These are phyloP conservation scores for Fusarium bulbicola DNA, from an alignment of 2,329 filamentous ascomycete species.

Conservation along the genomic window DNA sequence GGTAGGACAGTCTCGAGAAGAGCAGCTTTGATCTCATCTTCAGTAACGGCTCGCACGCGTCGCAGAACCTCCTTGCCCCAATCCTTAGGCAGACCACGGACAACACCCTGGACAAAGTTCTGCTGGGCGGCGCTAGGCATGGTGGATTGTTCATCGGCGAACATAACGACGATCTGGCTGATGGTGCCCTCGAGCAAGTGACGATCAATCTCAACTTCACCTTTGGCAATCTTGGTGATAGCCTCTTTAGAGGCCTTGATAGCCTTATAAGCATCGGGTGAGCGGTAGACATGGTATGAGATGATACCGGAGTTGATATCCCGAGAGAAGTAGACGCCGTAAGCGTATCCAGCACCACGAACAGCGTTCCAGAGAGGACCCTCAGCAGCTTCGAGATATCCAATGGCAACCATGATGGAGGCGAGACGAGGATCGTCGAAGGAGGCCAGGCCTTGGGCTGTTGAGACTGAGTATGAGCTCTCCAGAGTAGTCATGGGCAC, in stretches of 20 bases:
- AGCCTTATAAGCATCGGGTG: slow-evolving; percentile 87
- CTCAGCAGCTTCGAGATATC: slow-evolving; percentile 92
- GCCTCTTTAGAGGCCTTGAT: slow-evolving; percentile 80
- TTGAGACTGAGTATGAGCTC: slow-evolving; percentile 86
- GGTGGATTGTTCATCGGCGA: slow-evolving; percentile 89
- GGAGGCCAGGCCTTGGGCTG: slow-evolving; percentile 76
- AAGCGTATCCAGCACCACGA: slow-evolving; percentile 91
- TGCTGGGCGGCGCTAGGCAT: slow-evolving; percentile 83
- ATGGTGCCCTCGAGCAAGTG: slow-evolving; percentile 90
- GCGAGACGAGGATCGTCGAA: slow-evolving; percentile 82
- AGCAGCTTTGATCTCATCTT: slow-evolving; percentile 78
- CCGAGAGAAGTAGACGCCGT: slow-evolving; percentile 82
- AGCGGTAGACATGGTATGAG: slow-evolving; percentile 88
- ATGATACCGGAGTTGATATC: slow-evolving; percentile 82
- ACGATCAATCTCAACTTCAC: slow-evolving; percentile 76
- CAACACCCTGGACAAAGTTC: slow-evolving; percentile 84
- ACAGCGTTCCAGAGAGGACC: slow-evolving; percentile 95
- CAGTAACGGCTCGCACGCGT: slow-evolving; percentile 77
- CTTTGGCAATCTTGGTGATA: slow-evolving; percentile 77
- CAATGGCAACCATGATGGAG: slow-evolving; percentile 84
- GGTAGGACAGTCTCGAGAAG: slow-evolving; percentile 81
- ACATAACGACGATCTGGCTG: slow-evolving; percentile 83
- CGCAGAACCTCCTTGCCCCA: slow-evolving; percentile 82
- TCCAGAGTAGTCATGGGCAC: slow-evolving; percentile 93
- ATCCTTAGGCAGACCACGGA: slow-evolving; percentile 77